A percentile compares a stretch with the other conserved stretches of the same genome.
Evolutionary conservation across 148 eudicot genomes (phyloP).

Genomic region (Spergularia marina): DNA sequence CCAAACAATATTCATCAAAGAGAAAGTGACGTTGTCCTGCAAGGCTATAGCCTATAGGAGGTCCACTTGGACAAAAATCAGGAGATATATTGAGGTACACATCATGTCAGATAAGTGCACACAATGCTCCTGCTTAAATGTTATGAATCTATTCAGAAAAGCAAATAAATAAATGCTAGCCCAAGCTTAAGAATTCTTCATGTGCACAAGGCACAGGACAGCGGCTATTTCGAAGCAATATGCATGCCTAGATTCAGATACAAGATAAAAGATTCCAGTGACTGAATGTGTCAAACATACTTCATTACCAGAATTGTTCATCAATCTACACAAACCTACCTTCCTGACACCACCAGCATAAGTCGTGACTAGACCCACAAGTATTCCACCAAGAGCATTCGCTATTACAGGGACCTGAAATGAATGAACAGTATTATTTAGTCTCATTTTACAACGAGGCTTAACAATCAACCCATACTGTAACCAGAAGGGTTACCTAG

Average conservation of each 20-base stretch:
- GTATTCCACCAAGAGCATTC: constrained; percentile 96
- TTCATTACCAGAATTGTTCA: background rate
- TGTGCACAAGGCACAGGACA: background rate
- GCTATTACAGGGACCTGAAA: constrained; percentile 75
- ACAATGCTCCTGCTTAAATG: too few species aligned
- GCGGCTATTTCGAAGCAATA: background rate
- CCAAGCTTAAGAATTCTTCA: too few species aligned
- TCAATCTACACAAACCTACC: constrained; percentile 42
- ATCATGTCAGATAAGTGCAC: too few species aligned
- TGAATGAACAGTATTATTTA: constrained; percentile 1
- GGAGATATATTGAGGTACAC: background rate
- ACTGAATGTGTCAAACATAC: background rate
- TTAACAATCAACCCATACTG: background rate
- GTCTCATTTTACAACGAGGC: constrained; percentile 1
- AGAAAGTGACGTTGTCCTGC: background rate
- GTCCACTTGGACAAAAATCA: background rate
- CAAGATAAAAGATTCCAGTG: background rate
- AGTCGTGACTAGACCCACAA: constrained; percentile 92
- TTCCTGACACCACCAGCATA: constrained; percentile 95
- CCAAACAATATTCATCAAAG: background rate
- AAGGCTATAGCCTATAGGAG: constrained; percentile 4
- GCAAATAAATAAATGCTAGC: too few species aligned
- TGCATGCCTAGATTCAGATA: background rate
- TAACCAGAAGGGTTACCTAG: background rate
- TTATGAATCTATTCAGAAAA: too few species aligned